phyloP scores from a whole-genome alignment of 1,284 basidiomycete genomes.

The Sutorius eximius region DNA sequence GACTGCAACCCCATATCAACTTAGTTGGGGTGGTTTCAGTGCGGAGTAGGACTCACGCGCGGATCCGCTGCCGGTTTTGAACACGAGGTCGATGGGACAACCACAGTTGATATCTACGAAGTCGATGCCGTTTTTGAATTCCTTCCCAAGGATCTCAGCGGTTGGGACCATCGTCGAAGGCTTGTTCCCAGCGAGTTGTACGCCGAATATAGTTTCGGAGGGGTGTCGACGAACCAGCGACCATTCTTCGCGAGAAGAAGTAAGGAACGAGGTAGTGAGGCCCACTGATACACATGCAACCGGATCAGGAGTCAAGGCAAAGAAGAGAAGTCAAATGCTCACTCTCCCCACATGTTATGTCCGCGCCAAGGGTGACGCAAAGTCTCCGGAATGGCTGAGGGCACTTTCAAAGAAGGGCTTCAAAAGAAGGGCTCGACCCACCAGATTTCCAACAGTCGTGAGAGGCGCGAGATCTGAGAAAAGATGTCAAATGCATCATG shows the following conservation, averaged over 20 bases:
- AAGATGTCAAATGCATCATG: slow-evolving; percentile 4
- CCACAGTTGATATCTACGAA: slow-evolving; percentile 97
- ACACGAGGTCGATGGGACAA: slow-evolving; percentile 96
- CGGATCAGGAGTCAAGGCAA: neutral
- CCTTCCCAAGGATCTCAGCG: slow-evolving; percentile 80
- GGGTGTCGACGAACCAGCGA: slow-evolving; percentile 86
- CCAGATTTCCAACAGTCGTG: slow-evolving; percentile 94
- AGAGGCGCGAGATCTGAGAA: slow-evolving; percentile 83
- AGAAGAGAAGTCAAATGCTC: slow-evolving; percentile 16
- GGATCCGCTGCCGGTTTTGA: slow-evolving; percentile 87
- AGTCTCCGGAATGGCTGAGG: slow-evolving; percentile 87
- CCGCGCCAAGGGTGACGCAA: slow-evolving; percentile 84
- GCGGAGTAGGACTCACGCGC: slow-evolving; percentile 56
- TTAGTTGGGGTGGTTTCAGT: neutral
- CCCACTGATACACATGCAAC: slow-evolving; percentile 55
- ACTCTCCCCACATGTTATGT: slow-evolving; percentile 97
- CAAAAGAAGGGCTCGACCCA: slow-evolving; percentile 36
- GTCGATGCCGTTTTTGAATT: slow-evolving; percentile 68
- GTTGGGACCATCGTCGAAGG: slow-evolving; percentile 76
- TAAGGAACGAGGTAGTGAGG: slow-evolving; percentile 77
- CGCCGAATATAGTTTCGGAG: slow-evolving; percentile 87
- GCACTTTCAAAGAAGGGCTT: slow-evolving; percentile 1
- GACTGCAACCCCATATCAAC: slow-evolving; percentile 43
- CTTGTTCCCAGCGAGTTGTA: slow-evolving; percentile 83
- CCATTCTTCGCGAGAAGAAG: slow-evolving; percentile 89